Evolutionary conservation across 139 green algal species (phyloP), one percentile per base, ranked within the genome.

Genomic region (Chlorella sp.): DNA sequence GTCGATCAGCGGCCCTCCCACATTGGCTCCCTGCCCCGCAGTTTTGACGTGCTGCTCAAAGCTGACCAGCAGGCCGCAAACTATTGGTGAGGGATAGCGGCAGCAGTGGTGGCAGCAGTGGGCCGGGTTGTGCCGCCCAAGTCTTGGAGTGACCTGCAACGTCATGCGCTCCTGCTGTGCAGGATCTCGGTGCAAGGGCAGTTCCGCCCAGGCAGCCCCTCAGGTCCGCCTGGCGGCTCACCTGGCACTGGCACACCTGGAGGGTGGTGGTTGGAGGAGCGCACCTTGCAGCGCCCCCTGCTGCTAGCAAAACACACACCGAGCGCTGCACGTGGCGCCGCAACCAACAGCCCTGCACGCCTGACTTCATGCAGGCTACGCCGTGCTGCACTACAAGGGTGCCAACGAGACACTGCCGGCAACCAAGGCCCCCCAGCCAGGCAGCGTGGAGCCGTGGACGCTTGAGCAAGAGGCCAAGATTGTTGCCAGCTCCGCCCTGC

Each of bases 381-480:
- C 77, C 28, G 77, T 83, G 58, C 77, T 83, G 28, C 77, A 46
- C 40, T 83, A 83, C 41, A 58, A 73, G 28, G 48, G 60, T 8
- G 60, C 77, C 5, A 1, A 30, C 16, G 36, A 48, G 28, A 19
- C 16, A 9, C 60, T 83, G 58, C 77, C 77, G 11, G 26, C 77
- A 30, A 73, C 58, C 6, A 17, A 30, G 58, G 24, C 64, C 28
- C 77, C 77, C 40, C 77, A 83, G 60, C 77, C 77, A 17, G 60
- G 60, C 40, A 73, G 40, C 40, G 60, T 83, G 14, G 6, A 43
- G 5, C 36, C 77, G 0, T 83, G 77, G 77, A 74, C 77, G 22
- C 0, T 58, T 40, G 58, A 60, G 40, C 40, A 83, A 41, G 32
- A 58, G 22, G 58, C 36, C 32, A 26, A 72, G 76, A 54, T 82